Evolutionary conservation across 2,329 filamentous ascomycete species (phyloP), one percentile per base, ranked within the genome.

Genomic region (Trichoderma endophyticum): DNA sequence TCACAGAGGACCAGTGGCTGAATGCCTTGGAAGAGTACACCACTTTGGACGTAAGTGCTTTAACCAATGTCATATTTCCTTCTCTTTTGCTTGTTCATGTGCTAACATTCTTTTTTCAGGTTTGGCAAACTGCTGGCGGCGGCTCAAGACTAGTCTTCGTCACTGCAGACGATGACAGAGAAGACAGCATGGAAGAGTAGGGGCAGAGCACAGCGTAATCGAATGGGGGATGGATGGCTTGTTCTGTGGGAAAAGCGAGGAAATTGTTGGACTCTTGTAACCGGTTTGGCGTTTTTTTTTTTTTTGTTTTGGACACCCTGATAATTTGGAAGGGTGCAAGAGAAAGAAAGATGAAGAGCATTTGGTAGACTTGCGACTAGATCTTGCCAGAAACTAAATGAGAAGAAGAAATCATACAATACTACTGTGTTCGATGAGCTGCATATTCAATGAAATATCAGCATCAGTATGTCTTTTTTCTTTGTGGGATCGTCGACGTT

Each of bases 1-100:
- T 98, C 82, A 99, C 95, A 0, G 92, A 94, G 75, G 94, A 98
- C 82, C 95, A 99, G 82, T 94, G 97, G 84, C 87, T 93, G 78
- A 88, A 89, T 76, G 92, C 95, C 24, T 86, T 99, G 79, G 92
- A 97, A 74, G 95, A 97, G 84, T 98, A 99, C 82, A 91, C 93
- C 3, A 86, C 89, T 75, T 84, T 97, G 73, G 93, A 97, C 85
- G 96, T 98, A 86, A 93, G 95, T 91, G 6, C 34, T 26, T 36
- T 14, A 11, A 4, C 3, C 75, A 78, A 21, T 32, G 14, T n/a
- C 24, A 8, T 24, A 32, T 30, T 15, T 14, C 12, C 24, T 4
- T 15, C 32, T 11, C 26, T 32, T 51, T 18, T 21, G 5, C 12
- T 6, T 59, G 3, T 3, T 4, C 2, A 11, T 18, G 14, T 1